Conservation (phyloP, 2,329 filamentous ascomycete species). For the Fusarium robinianum region DNA sequence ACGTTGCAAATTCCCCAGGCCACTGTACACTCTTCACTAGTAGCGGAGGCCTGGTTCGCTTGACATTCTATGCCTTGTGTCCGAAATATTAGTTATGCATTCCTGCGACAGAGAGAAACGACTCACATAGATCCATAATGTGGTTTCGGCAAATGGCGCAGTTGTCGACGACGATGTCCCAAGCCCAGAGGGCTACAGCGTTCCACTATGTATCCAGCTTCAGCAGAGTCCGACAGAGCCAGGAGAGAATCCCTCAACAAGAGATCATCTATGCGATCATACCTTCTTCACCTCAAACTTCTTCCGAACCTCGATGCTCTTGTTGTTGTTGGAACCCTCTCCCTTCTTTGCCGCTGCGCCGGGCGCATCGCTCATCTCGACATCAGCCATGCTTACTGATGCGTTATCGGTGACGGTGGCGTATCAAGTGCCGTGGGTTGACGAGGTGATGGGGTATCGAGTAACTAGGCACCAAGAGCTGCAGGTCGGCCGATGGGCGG, state of each 20-base stretch:
- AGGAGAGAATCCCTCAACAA: neutral
- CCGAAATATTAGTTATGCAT: conserved; percentile 16
- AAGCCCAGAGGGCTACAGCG: conserved; percentile 96
- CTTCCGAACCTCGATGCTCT: conserved; percentile 75
- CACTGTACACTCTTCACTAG: conserved; percentile 97
- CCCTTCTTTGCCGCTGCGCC: conserved; percentile 58
- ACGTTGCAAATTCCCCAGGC: conserved; percentile 99
- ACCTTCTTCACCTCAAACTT: conserved; percentile 99
- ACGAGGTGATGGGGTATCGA: neutral
- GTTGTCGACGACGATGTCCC: conserved; percentile 99
- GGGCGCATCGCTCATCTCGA: conserved; percentile 92
- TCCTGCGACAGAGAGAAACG: neutral
- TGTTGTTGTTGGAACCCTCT: conserved; percentile 54
- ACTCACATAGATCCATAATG: conserved; percentile 96
- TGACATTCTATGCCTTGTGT: conserved; percentile 89
- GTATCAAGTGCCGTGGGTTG: neutral
- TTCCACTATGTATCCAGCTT: conserved; percentile 74
- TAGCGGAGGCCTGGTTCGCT: conserved; percentile 96
- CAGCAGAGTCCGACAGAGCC: conserved; percentile 5
- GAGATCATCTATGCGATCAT: conserved; percentile 28
- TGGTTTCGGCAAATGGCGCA: conserved; percentile 99
- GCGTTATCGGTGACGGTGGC: conserved; percentile 1
- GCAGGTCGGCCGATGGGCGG: conserved; percentile 9
- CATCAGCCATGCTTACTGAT: conserved; percentile 74
- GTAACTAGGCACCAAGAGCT: neutral